These are phyloP conservation scores for Porphyrellus cyaneotinctus DNA, from an alignment of 768 basidiomycete species.

Conservation along the genomic window DNA sequence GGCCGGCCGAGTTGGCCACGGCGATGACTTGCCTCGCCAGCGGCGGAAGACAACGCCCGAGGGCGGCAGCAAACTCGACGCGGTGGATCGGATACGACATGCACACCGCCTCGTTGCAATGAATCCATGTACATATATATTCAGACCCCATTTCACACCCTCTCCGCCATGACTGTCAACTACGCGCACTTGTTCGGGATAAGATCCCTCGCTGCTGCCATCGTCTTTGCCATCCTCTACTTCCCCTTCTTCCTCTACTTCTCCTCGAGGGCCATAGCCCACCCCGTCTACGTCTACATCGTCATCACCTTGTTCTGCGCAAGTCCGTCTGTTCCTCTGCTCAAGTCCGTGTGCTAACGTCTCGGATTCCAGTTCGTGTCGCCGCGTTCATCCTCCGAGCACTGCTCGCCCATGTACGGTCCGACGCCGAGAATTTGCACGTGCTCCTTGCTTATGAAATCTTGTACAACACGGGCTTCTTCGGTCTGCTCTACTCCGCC, in stretches of 20 bases:
- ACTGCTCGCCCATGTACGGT: slow-evolving; percentile 8
- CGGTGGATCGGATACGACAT: slow-evolving; percentile 35
- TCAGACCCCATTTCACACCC: too few species aligned
- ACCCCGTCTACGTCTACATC: slow-evolving; percentile 20
- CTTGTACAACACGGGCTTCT: slow-evolving; percentile 35
- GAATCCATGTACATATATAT: too few species aligned
- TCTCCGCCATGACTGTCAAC: slow-evolving; percentile 9
- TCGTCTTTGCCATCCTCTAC: slow-evolving; percentile 29
- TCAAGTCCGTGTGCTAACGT: background rate
- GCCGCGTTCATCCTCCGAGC: slow-evolving; percentile 17
- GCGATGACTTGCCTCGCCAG: slow-evolving; percentile 27
- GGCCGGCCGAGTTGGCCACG: slow-evolving; percentile 77
- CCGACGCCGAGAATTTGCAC: slow-evolving; percentile 21
- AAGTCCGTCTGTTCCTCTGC: slow-evolving; percentile 10
- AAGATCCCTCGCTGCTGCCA: slow-evolving; percentile 21
- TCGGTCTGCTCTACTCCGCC: slow-evolving; percentile 27
- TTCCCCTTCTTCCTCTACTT: slow-evolving; percentile 15
- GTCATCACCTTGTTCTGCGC: slow-evolving; percentile 26
- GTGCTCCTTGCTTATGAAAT: slow-evolving; percentile 29
- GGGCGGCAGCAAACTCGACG: slow-evolving; percentile 47
- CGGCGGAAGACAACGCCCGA: slow-evolving; percentile 25
- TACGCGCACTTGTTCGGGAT: slow-evolving; percentile 22
- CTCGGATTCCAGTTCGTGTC: slow-evolving; percentile 17
- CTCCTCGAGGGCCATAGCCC: slow-evolving; percentile 9
- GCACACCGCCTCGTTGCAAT: background rate